A percentile compares a stretch with the other conserved stretches of the same genome.
phyloP scores from a whole-genome alignment of 1,284 basidiomycete genomes.

The Cryptococcus sp. region DNA sequence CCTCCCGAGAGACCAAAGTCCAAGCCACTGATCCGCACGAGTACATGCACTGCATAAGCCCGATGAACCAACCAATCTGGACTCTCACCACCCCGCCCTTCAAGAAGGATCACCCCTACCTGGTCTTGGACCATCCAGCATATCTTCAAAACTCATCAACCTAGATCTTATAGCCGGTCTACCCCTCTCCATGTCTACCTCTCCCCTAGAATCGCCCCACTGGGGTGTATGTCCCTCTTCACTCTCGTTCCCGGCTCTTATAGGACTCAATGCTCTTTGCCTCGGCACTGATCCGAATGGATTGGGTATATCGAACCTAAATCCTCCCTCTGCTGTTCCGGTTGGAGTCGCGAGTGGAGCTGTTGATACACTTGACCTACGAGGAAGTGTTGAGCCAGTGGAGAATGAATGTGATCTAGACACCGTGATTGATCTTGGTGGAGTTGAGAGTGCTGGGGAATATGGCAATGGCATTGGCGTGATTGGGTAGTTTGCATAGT shows the following conservation, averaged over 20 bases:
- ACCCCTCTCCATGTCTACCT: too few species aligned
- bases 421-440: neutral
- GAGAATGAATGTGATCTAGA: slow-evolving; percentile 5
- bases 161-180: neutral
- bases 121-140: neutral
- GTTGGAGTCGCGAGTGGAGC: neutral
- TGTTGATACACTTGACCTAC: neutral
- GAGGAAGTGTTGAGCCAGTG: neutral
- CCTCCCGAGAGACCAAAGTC: too few species aligned
- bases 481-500: neutral
- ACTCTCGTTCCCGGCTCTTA: neutral
- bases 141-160: slow-evolving; percentile 5
- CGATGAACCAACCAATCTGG: too few species aligned
- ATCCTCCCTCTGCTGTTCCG: neutral
- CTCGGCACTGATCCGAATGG: neutral
- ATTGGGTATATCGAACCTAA: neutral
- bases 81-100: too few species aligned
- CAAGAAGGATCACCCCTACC: neutral
- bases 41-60: too few species aligned
- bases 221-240: neutral
- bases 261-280: neutral
- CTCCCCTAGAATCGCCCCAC: neutral
- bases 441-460: neutral
- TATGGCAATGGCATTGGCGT: neutral
- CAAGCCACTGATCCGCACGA: too few species aligned